A percentile compares a stretch with the other conserved stretches of the same genome.
Evolutionary conservation across 2,329 filamentous ascomycete genomes (phyloP).

Genomic region (Scedosporium minutisporum): DNA sequence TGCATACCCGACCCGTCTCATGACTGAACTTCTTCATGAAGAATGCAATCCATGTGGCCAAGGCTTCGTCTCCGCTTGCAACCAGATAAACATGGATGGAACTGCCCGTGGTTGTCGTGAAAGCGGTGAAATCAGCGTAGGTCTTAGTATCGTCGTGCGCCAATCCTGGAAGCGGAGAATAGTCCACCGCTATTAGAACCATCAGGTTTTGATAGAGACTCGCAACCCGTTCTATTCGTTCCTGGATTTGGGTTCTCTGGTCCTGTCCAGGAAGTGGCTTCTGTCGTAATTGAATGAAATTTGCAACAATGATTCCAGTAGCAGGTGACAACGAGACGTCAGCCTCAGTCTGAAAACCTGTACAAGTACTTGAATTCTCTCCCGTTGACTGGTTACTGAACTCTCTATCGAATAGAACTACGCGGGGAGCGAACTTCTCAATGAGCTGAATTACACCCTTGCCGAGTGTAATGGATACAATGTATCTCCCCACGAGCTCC

Average conservation of each 20-base stretch:
- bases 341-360: constrained; percentile 53
- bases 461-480: constrained; percentile 7
- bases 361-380: neutral
- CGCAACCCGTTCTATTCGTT: constrained; percentile 43
- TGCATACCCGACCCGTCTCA: constrained; percentile 17
- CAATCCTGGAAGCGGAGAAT: constrained; percentile 30
- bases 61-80: constrained; percentile 36
- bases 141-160: constrained; percentile 30
- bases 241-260: constrained; percentile 36
- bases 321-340: constrained; percentile 46
- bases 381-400: neutral
- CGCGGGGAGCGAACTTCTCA: constrained; percentile 6
- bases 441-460: constrained; percentile 2
- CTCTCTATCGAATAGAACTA: constrained; percentile 4
- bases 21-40: constrained; percentile 36
- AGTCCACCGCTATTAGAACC: constrained; percentile 53
- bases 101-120: constrained; percentile 30
- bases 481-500: neutral
- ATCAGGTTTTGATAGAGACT: constrained; percentile 57
- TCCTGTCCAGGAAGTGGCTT: constrained; percentile 48
- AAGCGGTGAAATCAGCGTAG: constrained; percentile 41
- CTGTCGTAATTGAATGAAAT: constrained; percentile 63
- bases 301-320: constrained; percentile 59
- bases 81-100: constrained; percentile 34
- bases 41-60: constrained; percentile 45